These are phyloP conservation scores for Psilocybe tampanensis DNA, from an alignment of 768 basidiomycete species.

Conservation along the genomic window DNA sequence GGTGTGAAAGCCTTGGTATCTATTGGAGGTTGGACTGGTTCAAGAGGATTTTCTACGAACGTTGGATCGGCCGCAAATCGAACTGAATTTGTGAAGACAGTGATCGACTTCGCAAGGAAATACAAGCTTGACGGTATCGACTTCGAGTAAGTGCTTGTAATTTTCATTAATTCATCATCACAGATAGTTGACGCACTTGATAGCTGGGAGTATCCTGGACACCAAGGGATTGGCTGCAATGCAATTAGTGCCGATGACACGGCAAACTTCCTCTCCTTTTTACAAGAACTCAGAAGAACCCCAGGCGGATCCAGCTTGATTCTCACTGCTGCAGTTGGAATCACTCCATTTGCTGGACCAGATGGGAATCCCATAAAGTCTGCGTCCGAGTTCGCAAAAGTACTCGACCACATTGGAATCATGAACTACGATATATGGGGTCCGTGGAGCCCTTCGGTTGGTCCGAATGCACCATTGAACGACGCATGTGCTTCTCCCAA, in stretches of 20 bases:
- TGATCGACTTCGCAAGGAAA: slow-evolving; percentile 49
- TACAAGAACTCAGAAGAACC: slow-evolving; percentile 67
- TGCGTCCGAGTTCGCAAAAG: slow-evolving; percentile 72
- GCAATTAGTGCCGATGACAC: slow-evolving; percentile 61
- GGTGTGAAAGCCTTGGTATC: slow-evolving; percentile 59
- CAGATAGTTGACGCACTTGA: background rate
- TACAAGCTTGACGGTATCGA: slow-evolving; percentile 65
- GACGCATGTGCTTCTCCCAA: slow-evolving; percentile 68
- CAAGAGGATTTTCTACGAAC: slow-evolving; percentile 61
- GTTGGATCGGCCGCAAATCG: slow-evolving; percentile 61
- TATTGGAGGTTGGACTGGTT: slow-evolving; percentile 75
- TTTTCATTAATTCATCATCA: background rate
- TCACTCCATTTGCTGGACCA: slow-evolving; percentile 41
- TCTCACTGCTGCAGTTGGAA: slow-evolving; percentile 50
- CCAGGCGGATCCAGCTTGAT: slow-evolving; percentile 57
- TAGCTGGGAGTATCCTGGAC: slow-evolving; percentile 88
- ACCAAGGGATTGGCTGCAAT: slow-evolving; percentile 76
- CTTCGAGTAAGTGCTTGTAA: slow-evolving; percentile 41
- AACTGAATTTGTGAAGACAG: slow-evolving; percentile 63
- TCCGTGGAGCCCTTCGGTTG: slow-evolving; percentile 63
- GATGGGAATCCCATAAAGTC: slow-evolving; percentile 61
- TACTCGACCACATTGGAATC: slow-evolving; percentile 54
- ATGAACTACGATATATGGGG: slow-evolving; percentile 81
- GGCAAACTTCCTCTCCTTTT: slow-evolving; percentile 77
- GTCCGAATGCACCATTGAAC: slow-evolving; percentile 88